Percentiles rank a stretch among this genome's conserved stretches.
These are phyloP conservation scores for Phytopythium delawarense DNA, from an alignment of 352 stramenopile genomes.

Conservation along the genomic window DNA sequence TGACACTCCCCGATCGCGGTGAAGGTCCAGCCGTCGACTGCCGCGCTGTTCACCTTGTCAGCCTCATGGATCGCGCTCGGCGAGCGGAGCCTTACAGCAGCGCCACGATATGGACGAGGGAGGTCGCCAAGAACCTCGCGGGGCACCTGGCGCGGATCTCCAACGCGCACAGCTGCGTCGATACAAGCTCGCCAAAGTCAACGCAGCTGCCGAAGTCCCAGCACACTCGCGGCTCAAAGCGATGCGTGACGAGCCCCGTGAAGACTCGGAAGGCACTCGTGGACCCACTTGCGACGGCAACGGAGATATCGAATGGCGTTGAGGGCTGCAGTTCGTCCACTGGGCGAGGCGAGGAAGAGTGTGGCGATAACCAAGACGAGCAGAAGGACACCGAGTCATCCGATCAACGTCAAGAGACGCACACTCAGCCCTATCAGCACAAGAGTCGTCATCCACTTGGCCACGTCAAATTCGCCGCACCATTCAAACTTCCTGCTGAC, in stretches of 20 bases:
- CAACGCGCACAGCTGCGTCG: conserved; percentile 68
- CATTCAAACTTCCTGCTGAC: background rate
- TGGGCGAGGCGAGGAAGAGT: background rate
- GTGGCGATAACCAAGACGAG: background rate
- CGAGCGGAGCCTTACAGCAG: conserved; percentile 76
- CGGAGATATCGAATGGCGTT: background rate
- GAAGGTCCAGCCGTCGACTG: background rate
- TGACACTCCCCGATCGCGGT: background rate
- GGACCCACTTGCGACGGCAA: background rate
- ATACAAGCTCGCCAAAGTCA: conserved; percentile 62
- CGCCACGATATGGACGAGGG: conserved; percentile 69
- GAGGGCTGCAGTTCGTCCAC: background rate
- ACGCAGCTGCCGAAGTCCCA: conserved; percentile 46
- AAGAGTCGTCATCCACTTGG: background rate
- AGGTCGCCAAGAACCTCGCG: conserved; percentile 66
- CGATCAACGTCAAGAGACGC: background rate
- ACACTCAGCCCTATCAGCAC: background rate
- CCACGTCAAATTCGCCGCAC: background rate
- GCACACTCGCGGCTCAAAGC: conserved; percentile 27
- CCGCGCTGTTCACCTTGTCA: no score
- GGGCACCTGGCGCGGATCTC: conserved; percentile 63
- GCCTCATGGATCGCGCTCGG: conserved; percentile 56
- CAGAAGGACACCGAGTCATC: background rate
- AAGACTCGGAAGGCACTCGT: conserved; percentile 24
- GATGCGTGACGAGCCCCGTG: conserved; percentile 40